Percentiles rank a stretch among this genome's conserved stretches.
Evolutionary conservation across 345 rosid species (phyloP).

Genomic region (Salix arbutifolia): DNA sequence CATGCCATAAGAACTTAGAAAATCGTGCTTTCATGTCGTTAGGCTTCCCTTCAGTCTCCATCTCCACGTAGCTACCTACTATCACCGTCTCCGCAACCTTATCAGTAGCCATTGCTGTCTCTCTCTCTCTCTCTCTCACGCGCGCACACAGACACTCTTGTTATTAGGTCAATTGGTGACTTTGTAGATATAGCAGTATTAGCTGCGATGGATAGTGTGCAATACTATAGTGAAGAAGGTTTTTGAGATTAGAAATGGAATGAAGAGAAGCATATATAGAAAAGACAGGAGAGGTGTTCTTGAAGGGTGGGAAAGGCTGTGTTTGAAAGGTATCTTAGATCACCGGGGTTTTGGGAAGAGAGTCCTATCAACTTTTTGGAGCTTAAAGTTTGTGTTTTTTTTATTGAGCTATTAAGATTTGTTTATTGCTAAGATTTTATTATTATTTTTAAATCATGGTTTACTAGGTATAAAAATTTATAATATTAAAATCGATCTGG

Average conservation of each 20-base stretch:
- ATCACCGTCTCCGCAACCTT: conserved; percentile 87
- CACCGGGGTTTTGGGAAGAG: conserved; percentile 25
- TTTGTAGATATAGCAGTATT: neutral
- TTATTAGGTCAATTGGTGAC: neutral
- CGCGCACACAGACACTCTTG: neutral
- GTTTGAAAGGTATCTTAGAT: conserved; percentile 35
- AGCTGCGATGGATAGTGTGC: neutral
- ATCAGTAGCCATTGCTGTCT: conserved; percentile 45
- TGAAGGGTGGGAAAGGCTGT: conserved; percentile 23
- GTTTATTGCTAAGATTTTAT: too few relatives aligned
- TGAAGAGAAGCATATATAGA: conserved; percentile 30
- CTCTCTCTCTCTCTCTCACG: conserved; percentile 1
- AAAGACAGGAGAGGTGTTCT: conserved; percentile 14
- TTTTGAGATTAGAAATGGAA: conserved; percentile 19
- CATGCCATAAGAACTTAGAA: conserved; percentile 84
- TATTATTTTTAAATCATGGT: too few relatives aligned
- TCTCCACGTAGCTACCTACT: conserved; percentile 86
- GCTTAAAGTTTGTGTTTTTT: neutral
- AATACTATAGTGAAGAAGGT: neutral
- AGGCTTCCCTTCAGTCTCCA: conserved; percentile 78
- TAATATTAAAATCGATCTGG: too few relatives aligned
- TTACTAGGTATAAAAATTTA: too few relatives aligned
- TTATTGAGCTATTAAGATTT: conserved; percentile 9
- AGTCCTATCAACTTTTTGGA: conserved; percentile 27
- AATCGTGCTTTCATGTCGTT: conserved; percentile 52